These are phyloP conservation scores for Fusarium dimerum DNA, from an alignment of 2,329 filamentous ascomycete genomes.

Conservation along the genomic window DNA sequence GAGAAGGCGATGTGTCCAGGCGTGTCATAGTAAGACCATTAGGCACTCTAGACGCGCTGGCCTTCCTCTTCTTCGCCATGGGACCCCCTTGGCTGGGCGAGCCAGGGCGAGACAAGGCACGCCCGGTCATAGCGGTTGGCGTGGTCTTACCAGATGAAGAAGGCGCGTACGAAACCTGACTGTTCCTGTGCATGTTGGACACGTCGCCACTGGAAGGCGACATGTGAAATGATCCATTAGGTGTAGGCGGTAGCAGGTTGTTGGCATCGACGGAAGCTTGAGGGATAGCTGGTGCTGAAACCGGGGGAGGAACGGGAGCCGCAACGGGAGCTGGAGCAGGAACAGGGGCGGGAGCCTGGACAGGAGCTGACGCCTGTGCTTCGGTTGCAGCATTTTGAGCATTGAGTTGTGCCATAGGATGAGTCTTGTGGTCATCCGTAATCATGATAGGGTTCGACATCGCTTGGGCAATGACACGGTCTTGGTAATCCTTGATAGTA, in stretches of 20 bases:
- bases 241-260: slow-evolving; percentile 34
- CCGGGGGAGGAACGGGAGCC: slow-evolving; percentile 8
- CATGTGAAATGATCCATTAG: slow-evolving; percentile 50
- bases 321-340: slow-evolving; percentile 17
- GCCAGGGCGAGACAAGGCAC: slow-evolving; percentile 67
- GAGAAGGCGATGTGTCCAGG: slow-evolving; percentile 61
- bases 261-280: slow-evolving; percentile 31
- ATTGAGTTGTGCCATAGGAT: slow-evolving; percentile 40
- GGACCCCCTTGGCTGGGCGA: slow-evolving; percentile 71
- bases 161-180: slow-evolving; percentile 39
- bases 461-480: slow-evolving; percentile 77
- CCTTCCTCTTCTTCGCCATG: slow-evolving; percentile 78
- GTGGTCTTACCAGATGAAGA: slow-evolving; percentile 35
- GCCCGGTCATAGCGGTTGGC: slow-evolving; percentile 28
- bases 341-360: neutral
- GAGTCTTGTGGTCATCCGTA: slow-evolving; percentile 96
- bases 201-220: slow-evolving; percentile 67
- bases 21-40: slow-evolving; percentile 79
- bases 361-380: neutral
- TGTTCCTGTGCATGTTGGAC: slow-evolving; percentile 55
- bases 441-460: slow-evolving; percentile 92
- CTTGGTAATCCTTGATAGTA: slow-evolving; percentile 81
- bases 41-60: slow-evolving; percentile 72
- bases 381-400: slow-evolving; percentile 33
- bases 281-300: slow-evolving; percentile 11